Conservation (phyloP, 2,329 filamentous ascomycete species). For the Penicillium crustosum region DNA sequence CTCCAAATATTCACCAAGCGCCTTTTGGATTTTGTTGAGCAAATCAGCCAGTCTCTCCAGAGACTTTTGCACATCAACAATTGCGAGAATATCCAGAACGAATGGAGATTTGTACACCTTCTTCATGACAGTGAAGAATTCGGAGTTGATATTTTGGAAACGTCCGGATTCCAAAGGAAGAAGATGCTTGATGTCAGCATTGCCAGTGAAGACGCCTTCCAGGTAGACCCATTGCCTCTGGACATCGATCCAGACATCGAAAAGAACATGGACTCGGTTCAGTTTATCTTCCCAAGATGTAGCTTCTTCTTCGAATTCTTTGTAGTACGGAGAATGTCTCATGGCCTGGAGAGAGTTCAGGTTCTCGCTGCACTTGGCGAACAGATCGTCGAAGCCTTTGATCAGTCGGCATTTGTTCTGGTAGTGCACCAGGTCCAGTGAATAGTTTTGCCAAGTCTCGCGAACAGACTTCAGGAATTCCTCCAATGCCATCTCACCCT, state of each 20-base stretch:
- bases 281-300: conserved; percentile 97
- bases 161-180: conserved; percentile 93
- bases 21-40: conserved; percentile 98
- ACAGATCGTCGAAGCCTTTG: conserved; percentile 95
- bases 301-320: conserved; percentile 97
- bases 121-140: conserved; percentile 99
- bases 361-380: conserved; percentile 97
- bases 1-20: conserved; percentile 95
- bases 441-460: conserved; percentile 95
- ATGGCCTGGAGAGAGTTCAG: conserved; percentile 97
- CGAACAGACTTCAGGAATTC: conserved; percentile 96
- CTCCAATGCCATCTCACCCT: conserved; percentile 97
- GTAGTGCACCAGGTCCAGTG: conserved; percentile 91
- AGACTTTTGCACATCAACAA: conserved; percentile 93
- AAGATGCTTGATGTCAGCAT: conserved; percentile 97
- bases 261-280: conserved; percentile 93
- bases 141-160: conserved; percentile 99
- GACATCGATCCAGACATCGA: conserved; percentile 99
- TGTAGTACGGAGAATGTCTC: conserved; percentile 98
- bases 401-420: conserved; percentile 98
- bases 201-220: conserved; percentile 97
- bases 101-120: conserved; percentile 97
- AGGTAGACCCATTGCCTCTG: conserved; percentile 99
- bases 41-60: conserved; percentile 94
- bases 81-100: conserved; percentile 92